Percentiles rank a stretch among this genome's conserved stretches.
Evolutionary conservation across 495 filamentous ascomycete genomes (phyloP).

Genomic region (Xylaria venustula): DNA sequence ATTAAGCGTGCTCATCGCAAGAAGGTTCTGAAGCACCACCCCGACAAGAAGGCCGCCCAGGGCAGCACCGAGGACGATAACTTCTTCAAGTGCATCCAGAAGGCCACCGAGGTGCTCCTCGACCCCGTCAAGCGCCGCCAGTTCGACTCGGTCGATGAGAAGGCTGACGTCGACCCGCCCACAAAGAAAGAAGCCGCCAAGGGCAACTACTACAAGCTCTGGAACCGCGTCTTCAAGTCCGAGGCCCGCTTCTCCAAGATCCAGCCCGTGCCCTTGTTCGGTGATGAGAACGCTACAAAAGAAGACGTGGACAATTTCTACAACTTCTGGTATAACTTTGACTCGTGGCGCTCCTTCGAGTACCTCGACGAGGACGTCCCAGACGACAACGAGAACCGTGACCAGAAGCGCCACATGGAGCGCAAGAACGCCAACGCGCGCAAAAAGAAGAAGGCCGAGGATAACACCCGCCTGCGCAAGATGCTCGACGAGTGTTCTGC

Average conservation of each 20-base stretch:
- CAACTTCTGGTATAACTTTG: constrained; percentile 99
- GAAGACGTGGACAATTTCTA: constrained; percentile 93
- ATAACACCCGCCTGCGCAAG: constrained; percentile 83
- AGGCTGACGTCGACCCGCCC: constrained; percentile 85
- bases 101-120: constrained; percentile 87
- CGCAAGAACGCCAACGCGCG: constrained; percentile 96
- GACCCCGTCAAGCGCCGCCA: constrained; percentile 93
- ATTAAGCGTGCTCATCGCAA: constrained; percentile 98
- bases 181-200: constrained; percentile 82
- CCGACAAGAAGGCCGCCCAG: constrained; percentile 94
- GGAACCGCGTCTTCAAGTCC: constrained; percentile 79
- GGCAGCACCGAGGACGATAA: constrained; percentile 88
- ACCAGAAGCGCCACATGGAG: constrained; percentile 97
- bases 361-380: constrained; percentile 98
- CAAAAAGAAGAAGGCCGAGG: constrained; percentile 99
- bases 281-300: constrained; percentile 80
- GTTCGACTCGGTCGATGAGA: constrained; percentile 94
- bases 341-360: constrained; percentile 96
- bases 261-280: constrained; percentile 81
- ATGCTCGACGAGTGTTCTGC: constrained; percentile 81
- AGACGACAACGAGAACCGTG: constrained; percentile 96
- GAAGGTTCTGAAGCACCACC: constrained; percentile 98
- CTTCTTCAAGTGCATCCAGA: constrained; percentile 99
- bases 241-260: constrained; percentile 90
- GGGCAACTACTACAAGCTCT: constrained; percentile 92